Evolutionary conservation across 352 stramenopile species (phyloP), one percentile per base, ranked within the genome.

Genomic region (Peronosclerospora sorghi): DNA sequence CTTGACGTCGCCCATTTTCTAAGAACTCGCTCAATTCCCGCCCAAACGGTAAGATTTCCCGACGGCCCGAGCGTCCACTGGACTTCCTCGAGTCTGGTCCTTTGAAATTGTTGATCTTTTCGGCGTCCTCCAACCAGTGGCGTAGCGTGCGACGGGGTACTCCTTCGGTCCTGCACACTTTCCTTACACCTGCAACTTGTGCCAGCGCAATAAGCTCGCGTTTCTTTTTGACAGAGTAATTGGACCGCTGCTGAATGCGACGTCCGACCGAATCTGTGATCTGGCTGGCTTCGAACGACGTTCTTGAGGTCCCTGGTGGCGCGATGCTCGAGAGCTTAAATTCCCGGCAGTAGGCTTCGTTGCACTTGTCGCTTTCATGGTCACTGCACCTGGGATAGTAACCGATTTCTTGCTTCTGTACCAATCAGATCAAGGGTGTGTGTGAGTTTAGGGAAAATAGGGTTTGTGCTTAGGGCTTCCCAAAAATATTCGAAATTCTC

Each of bases 161-260:
- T 13, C 61, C 61, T 29, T 70, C 61, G 32, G 56, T 56, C 40
- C 53, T 41, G 23, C 61, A 70, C 12, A 70, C 61, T 32, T 70
- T 56, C 3, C 61, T 56, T 19, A 70, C 53, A 10, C 61, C 61
- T 18, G 45, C 59, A 1, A 58, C 37, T 29, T 70, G 48, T 15
- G 56, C 61, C 30, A 67, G 27, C 8, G 61, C 61, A 35, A 70
- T 70, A 28, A 70, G 61, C 46, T 70, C 61, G 23, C 61, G 61
- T 49, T 70, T 70, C 39, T 70, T 66, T 34, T 59, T 59, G 32
- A 70, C 61, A 12, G 61, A 70, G 49, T 67, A 70, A 34, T 70
- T 67, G 15, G 55, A 30, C 14, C 61, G 56, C 30, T 58, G 53
- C 35, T 59, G 49, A 8, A 37, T 39, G 18, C 56, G 60, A 7